These are phyloP conservation scores for Aspergillus pseudoterreus DNA, from an alignment of 2,329 filamentous ascomycete genomes.

Conservation along the genomic window DNA sequence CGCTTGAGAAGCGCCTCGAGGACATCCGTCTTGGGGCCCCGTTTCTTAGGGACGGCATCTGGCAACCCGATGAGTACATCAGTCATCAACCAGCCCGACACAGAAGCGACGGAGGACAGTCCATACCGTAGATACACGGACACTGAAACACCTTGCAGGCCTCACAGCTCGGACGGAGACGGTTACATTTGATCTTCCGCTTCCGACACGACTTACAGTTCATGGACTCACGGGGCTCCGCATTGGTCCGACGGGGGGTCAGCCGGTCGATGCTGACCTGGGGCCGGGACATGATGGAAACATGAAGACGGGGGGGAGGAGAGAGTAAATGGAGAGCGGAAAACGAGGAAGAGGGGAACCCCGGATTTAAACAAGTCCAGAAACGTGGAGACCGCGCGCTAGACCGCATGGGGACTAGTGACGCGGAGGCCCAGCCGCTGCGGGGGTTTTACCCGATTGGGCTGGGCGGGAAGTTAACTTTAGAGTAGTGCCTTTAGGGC, in stretches of 20 bases:
- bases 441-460: constrained; percentile 12
- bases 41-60: constrained; percentile 84
- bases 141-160: constrained; percentile 88
- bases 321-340: constrained; percentile 1
- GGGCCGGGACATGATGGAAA: constrained; percentile 60
- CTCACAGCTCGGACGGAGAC: constrained; percentile 77
- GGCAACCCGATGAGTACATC: constrained; percentile 31
- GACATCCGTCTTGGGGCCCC: constrained; percentile 86
- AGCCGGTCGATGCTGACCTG: constrained; percentile 79
- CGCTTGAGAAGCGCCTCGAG: constrained; percentile 79
- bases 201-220: constrained; percentile 94
- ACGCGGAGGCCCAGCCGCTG: constrained; percentile 13
- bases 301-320: not conserved
- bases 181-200: constrained; percentile 94
- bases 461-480: not conserved
- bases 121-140: constrained; percentile 77
- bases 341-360: constrained; percentile 10
- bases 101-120: not conserved
- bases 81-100: constrained; percentile 3
- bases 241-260: constrained; percentile 65
- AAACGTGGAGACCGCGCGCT: constrained; percentile 20
- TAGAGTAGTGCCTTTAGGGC: not conserved
- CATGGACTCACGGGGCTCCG: constrained; percentile 83
- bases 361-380: constrained; percentile 9
- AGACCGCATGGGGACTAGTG: not conserved